Evolutionary conservation across 2,329 filamentous ascomycete species (phyloP), one percentile per base, ranked within the genome.

Genomic region (Nemania sp.): DNA sequence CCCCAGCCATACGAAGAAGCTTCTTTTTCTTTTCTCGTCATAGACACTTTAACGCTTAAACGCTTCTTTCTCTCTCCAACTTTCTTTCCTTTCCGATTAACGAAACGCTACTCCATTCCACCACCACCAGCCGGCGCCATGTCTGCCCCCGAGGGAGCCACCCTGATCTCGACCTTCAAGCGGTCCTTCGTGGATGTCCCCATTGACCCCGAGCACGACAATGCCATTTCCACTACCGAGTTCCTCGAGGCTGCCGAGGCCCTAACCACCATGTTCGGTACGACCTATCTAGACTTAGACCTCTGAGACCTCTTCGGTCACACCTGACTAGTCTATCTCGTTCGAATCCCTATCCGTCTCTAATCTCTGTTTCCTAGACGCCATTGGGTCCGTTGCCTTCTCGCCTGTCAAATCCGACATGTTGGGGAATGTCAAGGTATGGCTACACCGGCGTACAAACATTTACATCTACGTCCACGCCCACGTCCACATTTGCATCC

Each of bases 171-270:
- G 79, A 92, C 90, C 75, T 87, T 97, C 81, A 92, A 92, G 85
- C 87, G 87, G 79, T 95, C 92, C 76, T 99, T 97, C 84, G 86
- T 87, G 72, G 89, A 95, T 75, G 95, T 98, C 62, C 90, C 92
- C 15, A 82, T 97, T 75, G 88, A 93, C 76, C 85, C 87, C 70
- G 86, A 87, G 73, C 91, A 92, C 74, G 90, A 89, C 82, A 91
- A 93, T 83, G 92, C 90, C 69, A 90, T 98, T 77, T 83, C 89
- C 62, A 98, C 96, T 54, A 88, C 88, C 66, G 89, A 97, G 80
- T 99, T 98, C 82, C 91, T 98, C 72, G 92, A 97, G 73, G 96
- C 96, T 66, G 88, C 93, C 61, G 94, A 98, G 87, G 90, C 92
- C 64, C 83, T 98, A 80, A 92, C 92, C 61, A 92, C 89, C 70